A percentile compares a stretch with the other conserved stretches of the same genome.
Conservation (phyloP, 2,329 filamentous ascomycete genomes). For the Cadophora sp. region DNA sequence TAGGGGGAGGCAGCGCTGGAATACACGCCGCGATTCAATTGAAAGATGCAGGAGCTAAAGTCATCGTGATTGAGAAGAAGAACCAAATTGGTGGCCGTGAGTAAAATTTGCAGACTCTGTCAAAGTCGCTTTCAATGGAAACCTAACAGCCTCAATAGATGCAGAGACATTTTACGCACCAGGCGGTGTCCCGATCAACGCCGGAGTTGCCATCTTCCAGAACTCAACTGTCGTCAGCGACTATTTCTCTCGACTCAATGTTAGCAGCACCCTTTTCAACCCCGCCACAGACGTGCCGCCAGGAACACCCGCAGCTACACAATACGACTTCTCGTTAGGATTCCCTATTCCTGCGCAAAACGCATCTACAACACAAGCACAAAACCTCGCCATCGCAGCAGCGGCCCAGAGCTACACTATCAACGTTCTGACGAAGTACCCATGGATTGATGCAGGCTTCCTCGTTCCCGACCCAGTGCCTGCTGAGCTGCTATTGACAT, state of each 20-base stretch:
- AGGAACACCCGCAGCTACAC: not conserved
- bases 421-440: slow-evolving; percentile 42
- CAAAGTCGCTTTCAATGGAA: no score
- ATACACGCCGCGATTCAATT: slow-evolving; percentile 15
- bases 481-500: slow-evolving; percentile 35
- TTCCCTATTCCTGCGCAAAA: not conserved
- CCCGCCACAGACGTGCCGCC: not conserved
- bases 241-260: slow-evolving; percentile 9
- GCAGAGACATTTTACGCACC: not conserved
- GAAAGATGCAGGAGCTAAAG: slow-evolving; percentile 8
- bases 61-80: slow-evolving; percentile 13
- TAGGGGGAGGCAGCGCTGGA: slow-evolving; percentile 9
- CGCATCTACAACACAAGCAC: not conserved
- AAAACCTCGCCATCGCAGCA: not conserved
- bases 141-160: not conserved
- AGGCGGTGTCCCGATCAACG: not conserved
- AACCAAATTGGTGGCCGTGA: slow-evolving; percentile 7
- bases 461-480: slow-evolving; percentile 46
- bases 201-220: slow-evolving; percentile 7
- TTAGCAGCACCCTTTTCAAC: not conserved
- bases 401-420: slow-evolving; percentile 3
- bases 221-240: slow-evolving; percentile 6
- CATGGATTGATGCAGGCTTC: slow-evolving; percentile 49
- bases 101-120: not conserved
- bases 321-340: not conserved